A percentile compares a stretch with the other conserved stretches of the same genome.
Evolutionary conservation across 2,329 filamentous ascomycete genomes (phyloP).

Genomic region (Annulohypoxylon truncatum): DNA sequence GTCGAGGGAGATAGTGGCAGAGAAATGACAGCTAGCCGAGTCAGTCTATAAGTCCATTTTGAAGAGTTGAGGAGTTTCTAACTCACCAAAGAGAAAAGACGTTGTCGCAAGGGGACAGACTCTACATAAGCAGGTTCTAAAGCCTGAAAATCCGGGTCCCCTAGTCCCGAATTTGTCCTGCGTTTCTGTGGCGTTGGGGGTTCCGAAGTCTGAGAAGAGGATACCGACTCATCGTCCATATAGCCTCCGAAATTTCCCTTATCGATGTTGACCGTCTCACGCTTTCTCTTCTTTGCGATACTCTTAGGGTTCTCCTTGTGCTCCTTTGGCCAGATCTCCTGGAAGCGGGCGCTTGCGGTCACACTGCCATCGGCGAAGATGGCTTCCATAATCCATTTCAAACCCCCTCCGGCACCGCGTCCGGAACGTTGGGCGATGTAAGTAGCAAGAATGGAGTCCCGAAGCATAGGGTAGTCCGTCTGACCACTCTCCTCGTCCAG

Average conservation of each 20-base stretch:
- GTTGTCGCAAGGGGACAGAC: slow-evolving; percentile 70
- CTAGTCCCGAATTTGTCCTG: slow-evolving; percentile 44
- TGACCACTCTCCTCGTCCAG: slow-evolving; percentile 56
- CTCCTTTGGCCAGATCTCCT: slow-evolving; percentile 76
- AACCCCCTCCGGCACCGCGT: slow-evolving; percentile 55
- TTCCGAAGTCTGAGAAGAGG: slow-evolving; percentile 60
- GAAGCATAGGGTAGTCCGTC: slow-evolving; percentile 53
- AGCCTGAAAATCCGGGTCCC: slow-evolving; percentile 53
- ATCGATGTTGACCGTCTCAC: slow-evolving; percentile 65
- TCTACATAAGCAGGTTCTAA: slow-evolving; percentile 59
- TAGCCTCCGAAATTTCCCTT: slow-evolving; percentile 72
- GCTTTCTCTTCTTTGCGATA: slow-evolving; percentile 62
- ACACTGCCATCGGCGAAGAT: slow-evolving; percentile 73
- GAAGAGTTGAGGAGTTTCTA: background rate
- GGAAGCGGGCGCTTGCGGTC: slow-evolving; percentile 66
- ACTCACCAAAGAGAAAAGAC: slow-evolving; percentile 68
- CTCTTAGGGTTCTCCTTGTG: slow-evolving; percentile 59
- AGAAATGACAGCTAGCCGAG: slow-evolving; percentile 57
- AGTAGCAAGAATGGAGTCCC: slow-evolving; percentile 68
- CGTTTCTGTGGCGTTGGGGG: slow-evolving; percentile 58
- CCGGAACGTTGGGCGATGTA: slow-evolving; percentile 65
- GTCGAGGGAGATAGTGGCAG: slow-evolving; percentile 58
- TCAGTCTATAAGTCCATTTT: slow-evolving; percentile 35
- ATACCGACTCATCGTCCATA: slow-evolving; percentile 63
- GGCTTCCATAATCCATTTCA: slow-evolving; percentile 71